Base-by-base conservation (phyloP, 1,139 yeast species). In the Pichia sp. region DNA sequence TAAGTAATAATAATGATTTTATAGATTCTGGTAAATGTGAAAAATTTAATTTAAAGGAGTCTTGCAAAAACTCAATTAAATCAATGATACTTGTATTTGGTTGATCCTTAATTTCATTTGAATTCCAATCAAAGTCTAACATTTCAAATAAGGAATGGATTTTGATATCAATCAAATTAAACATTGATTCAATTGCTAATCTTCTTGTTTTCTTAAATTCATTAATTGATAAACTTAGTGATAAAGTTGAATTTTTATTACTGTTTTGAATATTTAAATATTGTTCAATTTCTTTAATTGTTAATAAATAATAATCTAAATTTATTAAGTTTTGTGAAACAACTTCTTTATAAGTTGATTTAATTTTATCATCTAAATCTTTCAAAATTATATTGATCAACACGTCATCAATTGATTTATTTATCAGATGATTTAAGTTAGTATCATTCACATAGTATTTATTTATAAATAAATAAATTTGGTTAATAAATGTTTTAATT, bases 281-380 rank as follows among this genome's bases (percentile, higher is more conserved):
- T 47, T 70, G 72, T 8, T 83, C 83, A 52, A 83, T 71, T 63
- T 82, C 84, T 56, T 76, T 73, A 53, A 81, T 75, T 56, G 85
- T 79, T 52, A 67, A 69, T 18, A 86, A 76, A 67, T 91, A 91
- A 68, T 88, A 89, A 63, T 93, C 97, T 62, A 91, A 73, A 66
- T 93, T 90, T 54, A 95, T 84, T 59, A 87, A 75, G 60, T 89
- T 88, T 69, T 93, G 98, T 0, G 96, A 87, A 44, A 90, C 80
- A 58, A 90, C 90, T 68, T 93, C 99, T 66, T 95, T 87, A 55
- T 90, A 86, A 31, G 84, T 81, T 2, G 87, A 77, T 60, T 81
- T 75, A 42, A 90, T 76, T 61, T 87, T 85, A 19, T 77, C 79
- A 53, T 77, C 74, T 55, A 89, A 77, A 56, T 85, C 87, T 49